Evolutionary conservation across 495 filamentous ascomycete species (phyloP).

Genomic region (Wilcoxina mikolae): DNA sequence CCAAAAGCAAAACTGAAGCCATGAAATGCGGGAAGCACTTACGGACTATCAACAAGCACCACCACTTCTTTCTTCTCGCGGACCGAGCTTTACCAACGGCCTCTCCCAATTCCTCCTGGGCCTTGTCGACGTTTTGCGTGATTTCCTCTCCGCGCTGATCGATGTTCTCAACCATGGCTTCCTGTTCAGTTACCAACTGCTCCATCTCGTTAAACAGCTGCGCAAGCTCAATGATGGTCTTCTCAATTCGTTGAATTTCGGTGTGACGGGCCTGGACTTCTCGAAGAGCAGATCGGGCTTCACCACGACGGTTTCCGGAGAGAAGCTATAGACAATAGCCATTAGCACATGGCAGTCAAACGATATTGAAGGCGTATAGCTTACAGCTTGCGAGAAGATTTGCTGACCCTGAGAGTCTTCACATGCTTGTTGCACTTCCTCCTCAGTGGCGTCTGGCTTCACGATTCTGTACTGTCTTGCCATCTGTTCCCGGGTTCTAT

Average conservation of each 20-base stretch:
- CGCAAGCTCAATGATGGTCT: conserved; percentile 68
- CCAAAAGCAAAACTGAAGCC: conserved; percentile 7
- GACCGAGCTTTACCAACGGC: conserved; percentile 68
- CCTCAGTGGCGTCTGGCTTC: conserved; percentile 65
- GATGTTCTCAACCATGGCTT: conserved; percentile 58
- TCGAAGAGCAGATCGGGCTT: conserved; percentile 60
- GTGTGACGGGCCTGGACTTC: conserved; percentile 72
- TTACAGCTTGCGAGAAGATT: conserved; percentile 70
- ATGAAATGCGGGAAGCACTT: conserved; percentile 33
- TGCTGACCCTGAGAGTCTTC: conserved; percentile 52
- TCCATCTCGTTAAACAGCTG: conserved; percentile 77
- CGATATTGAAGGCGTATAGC: conserved; percentile 25
- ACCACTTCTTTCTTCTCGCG: conserved; percentile 94
- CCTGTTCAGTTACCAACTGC: conserved; percentile 67
- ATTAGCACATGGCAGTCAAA: neutral
- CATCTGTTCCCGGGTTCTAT: conserved; percentile 64
- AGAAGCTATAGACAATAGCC: conserved; percentile 33
- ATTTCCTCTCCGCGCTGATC: conserved; percentile 70
- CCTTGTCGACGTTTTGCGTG: conserved; percentile 60
- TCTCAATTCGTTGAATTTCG: conserved; percentile 81
- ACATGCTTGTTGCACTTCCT: conserved; percentile 62
- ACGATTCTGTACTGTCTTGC: conserved; percentile 83
- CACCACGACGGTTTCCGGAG: conserved; percentile 55
- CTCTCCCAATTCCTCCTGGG: conserved; percentile 58
- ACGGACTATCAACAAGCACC: conserved; percentile 69